Evolutionary conservation across 2,329 filamentous ascomycete species (phyloP), one percentile per base, ranked within the genome.

Genomic region (Calonectria crousiana): DNA sequence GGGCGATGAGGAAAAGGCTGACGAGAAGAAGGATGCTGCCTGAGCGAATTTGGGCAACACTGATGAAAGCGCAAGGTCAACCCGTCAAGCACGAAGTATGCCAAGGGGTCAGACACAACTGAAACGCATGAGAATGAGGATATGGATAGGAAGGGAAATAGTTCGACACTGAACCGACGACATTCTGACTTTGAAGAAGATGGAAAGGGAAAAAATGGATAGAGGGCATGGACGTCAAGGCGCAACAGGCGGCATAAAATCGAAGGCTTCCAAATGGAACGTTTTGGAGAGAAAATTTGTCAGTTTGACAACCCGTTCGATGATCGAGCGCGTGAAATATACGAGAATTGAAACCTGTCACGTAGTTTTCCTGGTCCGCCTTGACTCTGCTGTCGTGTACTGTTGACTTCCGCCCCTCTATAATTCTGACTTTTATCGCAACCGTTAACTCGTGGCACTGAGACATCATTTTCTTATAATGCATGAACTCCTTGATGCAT

Each of bases 1-100:
- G 13, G 84, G 78, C 0, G 82, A 80, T 4, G 82, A 82, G 6
- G 78, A 73, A 1, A 81, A 82, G 49, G 71, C 65, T 0, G 78
- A 80, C 14, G 79, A 79, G 30, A 73, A 66, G 62, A 52, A 74
- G 11, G 69, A 73, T 41, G 74, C 60, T 20, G 74, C 58, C 16
- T 78, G 56, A 73, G 44, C 26, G 18, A 49, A 65, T 49, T 41
- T 34, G 60, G n/a, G 56, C 34, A 62, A 9, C 38, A n/a, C 9
- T 41, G 20, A 18, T 18, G 34, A 41, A 14, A 28, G 34, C 11
- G 20, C 34, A 28, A 62, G 26, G 6, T 16, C n/a, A 23, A 30
- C 14, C 13, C 16, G 14, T n/a, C 9, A n/a, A 41, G 6, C 23
- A 26, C 6, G 23, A 10, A 41, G 26, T 16, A 18, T 20, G 6